Evolutionary conservation across 1,139 yeast species (phyloP).

Genomic region (Eremothecium coryli): DNA sequence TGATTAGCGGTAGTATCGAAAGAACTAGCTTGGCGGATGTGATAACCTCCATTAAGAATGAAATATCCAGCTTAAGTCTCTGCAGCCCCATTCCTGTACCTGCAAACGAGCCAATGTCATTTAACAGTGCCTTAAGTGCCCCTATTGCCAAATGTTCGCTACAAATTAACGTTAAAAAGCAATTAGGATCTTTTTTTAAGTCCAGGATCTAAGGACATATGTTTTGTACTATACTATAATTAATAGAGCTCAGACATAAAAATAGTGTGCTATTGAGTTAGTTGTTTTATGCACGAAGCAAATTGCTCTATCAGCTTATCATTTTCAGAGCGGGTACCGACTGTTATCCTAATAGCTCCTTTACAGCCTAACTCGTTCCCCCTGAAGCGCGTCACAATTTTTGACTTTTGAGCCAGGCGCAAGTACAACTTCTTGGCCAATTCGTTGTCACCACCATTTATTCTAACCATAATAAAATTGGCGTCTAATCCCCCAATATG

Average conservation of each 20-base stretch:
- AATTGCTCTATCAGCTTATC: constrained; percentile 45
- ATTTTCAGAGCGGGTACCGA: constrained; percentile 79
- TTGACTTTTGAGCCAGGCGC: constrained; percentile 57
- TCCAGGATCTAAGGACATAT: too few relatives aligned
- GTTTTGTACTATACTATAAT: too few relatives aligned
- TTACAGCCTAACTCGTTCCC: constrained; percentile 83
- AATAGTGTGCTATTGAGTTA: constrained; percentile 1
- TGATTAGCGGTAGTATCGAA: constrained; percentile 12
- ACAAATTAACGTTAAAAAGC: constrained; percentile 20
- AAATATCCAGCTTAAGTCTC: constrained; percentile 12
- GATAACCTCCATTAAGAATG: constrained; percentile 16
- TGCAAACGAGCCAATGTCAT: not conserved
- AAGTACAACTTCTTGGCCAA: constrained; percentile 60
- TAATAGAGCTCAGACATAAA: not conserved
- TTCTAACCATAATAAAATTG: constrained; percentile 68
- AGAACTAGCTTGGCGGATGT: constrained; percentile 15
- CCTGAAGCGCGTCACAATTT: constrained; percentile 82
- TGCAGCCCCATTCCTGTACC: constrained; percentile 2
- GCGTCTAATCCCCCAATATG: constrained; percentile 84
- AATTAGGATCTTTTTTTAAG: constrained; percentile 23
- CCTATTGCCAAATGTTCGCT: constrained; percentile 23
- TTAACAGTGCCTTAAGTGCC: constrained; percentile 10
- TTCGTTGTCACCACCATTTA: constrained; percentile 53
- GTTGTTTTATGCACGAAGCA: constrained; percentile 30
- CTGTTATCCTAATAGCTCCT: constrained; percentile 78